These are phyloP conservation scores for Coemansia sp. DNA, from an alignment of 192 early-diverging fungal genomes.

Conservation along the genomic window DNA sequence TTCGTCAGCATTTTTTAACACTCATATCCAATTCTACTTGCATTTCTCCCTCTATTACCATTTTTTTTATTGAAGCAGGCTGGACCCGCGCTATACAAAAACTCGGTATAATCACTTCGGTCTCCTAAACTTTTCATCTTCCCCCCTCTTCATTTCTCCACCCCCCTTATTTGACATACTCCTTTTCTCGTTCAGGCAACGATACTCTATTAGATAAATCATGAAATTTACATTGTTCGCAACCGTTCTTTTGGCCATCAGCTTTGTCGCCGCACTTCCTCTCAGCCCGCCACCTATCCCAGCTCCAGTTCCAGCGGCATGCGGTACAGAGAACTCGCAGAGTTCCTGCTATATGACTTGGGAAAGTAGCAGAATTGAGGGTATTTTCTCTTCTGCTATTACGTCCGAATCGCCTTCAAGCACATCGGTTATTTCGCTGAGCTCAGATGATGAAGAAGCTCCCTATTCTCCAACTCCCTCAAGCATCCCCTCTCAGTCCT, in stretches of 20 bases:
- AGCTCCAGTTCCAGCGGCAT: not conserved
- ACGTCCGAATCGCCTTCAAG: not conserved
- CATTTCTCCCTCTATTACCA: not conserved
- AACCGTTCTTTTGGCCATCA: not conserved
- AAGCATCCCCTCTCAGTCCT: not conserved
- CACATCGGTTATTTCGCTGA: not conserved
- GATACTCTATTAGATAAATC: not conserved
- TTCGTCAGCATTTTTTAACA: not conserved
- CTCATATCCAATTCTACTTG: not conserved
- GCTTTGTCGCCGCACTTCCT: not conserved
- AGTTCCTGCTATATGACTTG: not conserved
- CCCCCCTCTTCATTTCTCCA: not conserved
- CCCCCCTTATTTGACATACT: not conserved
- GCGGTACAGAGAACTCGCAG: not conserved
- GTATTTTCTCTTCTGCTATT: not conserved
- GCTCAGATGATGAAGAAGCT: not conserved
- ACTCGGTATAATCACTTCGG: not conserved
- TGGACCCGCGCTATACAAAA: not conserved
- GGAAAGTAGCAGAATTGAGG: not conserved
- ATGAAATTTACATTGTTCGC: conserved; percentile 2
- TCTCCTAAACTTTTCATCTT: too few relatives aligned
- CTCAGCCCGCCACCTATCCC: not conserved
- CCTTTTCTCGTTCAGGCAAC: not conserved
- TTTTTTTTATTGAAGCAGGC: not conserved
- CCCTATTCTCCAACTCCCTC: not conserved